A percentile compares a stretch with the other conserved stretches of the same genome.
These are phyloP conservation scores for Chenopodium quinoa DNA, from an alignment of 148 eudicot genomes.

Conservation along the genomic window DNA sequence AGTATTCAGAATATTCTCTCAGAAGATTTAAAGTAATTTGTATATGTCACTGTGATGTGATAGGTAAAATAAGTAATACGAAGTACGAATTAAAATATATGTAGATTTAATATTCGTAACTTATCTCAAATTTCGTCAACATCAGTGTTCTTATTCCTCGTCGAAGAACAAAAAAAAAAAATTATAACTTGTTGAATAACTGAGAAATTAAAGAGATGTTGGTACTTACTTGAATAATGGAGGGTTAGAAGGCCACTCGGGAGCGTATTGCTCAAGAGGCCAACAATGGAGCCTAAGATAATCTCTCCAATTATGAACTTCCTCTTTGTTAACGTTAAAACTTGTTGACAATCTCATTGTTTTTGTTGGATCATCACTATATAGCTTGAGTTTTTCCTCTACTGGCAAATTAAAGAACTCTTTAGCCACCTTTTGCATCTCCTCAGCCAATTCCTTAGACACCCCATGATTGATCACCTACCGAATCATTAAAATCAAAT, in stretches of 20 bases:
- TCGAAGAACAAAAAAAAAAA: too few species aligned
- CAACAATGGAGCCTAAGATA: constrained; percentile 87
- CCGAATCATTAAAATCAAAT: neutral
- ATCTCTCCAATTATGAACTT: constrained; percentile 88
- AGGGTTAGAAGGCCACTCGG: constrained; percentile 84
- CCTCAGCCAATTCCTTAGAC: constrained; percentile 31
- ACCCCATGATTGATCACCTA: constrained; percentile 90
- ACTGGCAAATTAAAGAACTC: constrained; percentile 66
- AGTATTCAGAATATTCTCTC: too few species aligned
- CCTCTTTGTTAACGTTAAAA: constrained; percentile 73
- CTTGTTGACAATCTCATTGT: constrained; percentile 81
- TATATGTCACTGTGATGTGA: too few species aligned
- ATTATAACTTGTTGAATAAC: too few species aligned
- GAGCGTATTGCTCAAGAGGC: constrained; percentile 58
- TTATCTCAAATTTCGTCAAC: too few species aligned
- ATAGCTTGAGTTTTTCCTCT: constrained; percentile 83
- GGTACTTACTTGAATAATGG: constrained; percentile 70
- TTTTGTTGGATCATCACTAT: constrained; percentile 78
- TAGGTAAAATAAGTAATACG: too few species aligned
- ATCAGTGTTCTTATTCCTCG: too few species aligned
- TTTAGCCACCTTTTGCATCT: constrained; percentile 49
- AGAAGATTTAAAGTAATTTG: too few species aligned
- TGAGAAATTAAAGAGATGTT: neutral
- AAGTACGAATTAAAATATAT: too few species aligned
- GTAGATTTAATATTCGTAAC: too few species aligned